Evolutionary conservation across 2,329 filamentous ascomycete genomes (phyloP).

Genomic region (Clonostachys byssicola): DNA sequence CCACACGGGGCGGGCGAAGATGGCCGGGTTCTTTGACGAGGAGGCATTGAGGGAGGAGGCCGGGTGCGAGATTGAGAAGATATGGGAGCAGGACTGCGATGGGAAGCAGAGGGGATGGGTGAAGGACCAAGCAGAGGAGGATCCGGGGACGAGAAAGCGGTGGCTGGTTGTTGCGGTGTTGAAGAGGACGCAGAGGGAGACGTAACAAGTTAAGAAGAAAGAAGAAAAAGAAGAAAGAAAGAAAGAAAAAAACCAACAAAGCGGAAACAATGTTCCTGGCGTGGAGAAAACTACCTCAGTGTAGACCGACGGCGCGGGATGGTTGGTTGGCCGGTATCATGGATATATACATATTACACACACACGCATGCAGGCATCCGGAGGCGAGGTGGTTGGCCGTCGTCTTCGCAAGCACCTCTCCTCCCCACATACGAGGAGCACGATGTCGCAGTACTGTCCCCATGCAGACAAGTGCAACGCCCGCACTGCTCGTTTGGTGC

Average conservation of each 20-base stretch:
- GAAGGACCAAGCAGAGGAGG: slow-evolving; percentile 60
- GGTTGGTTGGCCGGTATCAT: too few species aligned
- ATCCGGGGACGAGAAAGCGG: slow-evolving; percentile 59
- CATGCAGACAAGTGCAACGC: too few species aligned
- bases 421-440: neutral
- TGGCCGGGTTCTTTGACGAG: slow-evolving; percentile 60
- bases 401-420: neutral
- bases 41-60: slow-evolving; percentile 32
- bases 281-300: too few species aligned
- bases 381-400: too few species aligned
- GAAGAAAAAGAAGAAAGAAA: too few species aligned
- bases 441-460: neutral
- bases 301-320: too few species aligned
- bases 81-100: slow-evolving; percentile 67
- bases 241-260: too few species aligned
- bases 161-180: slow-evolving; percentile 63
- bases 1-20: slow-evolving; percentile 64
- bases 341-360: too few species aligned
- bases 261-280: too few species aligned
- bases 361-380: too few species aligned
- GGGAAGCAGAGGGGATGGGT: slow-evolving; percentile 59
- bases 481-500: too few species aligned
- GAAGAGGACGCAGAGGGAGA: slow-evolving; percentile 12
- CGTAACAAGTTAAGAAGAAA: too few species aligned
- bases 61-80: slow-evolving; percentile 56